Evolutionary conservation across 148 eudicot species (phyloP), one percentile per base, ranked within the genome.

Genomic region (Cornus suecica): DNA sequence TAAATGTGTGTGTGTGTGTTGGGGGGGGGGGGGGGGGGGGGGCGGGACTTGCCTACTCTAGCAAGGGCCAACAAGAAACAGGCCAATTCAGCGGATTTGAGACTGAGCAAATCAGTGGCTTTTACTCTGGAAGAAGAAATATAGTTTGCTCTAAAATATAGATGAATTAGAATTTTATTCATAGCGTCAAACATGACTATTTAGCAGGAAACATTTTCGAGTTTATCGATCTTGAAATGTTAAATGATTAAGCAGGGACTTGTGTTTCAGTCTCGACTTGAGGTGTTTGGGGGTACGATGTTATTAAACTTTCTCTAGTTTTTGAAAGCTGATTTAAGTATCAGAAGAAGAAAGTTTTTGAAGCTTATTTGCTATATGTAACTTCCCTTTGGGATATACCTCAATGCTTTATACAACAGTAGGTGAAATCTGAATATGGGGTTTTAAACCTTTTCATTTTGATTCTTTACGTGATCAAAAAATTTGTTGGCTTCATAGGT

Each of bases 281-380:
- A 52, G 93, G 97, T 74, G 81, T 77, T 77, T 62, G 81, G 77
- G 9, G 78, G 81, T 18, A 61, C 74, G 51, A 91, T 94, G 60
- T 97, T 97, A 29, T 84, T 90, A 26, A 91, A 94, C 48, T 74
- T 97, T 88, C 93, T 91, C 82, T 94, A 60, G 83, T 82, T 74
- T 94, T 94, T 77, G 92, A 94, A 34, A n/a, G n/a, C n/a, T n/a
- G n/a, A n/a, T n/a, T n/a, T n/a, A n/a, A n/a, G n/a, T n/a, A n/a
- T n/a, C n/a, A n/a, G n/a, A n/a, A n/a, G n/a, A n/a, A n/a, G n/a
- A n/a, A n/a, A 60, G 83, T 82, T 74, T 94, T 94, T 77, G 92
- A 94, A 34, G 97, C 91, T 28, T 90, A 91, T 79, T 68, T 94
- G 86, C 86, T 85, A 28, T 81, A 78, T 30, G 98, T 91, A 34